Conservation (phyloP, 2,329 filamentous ascomycete genomes). For the Polytolypa hystricis region DNA sequence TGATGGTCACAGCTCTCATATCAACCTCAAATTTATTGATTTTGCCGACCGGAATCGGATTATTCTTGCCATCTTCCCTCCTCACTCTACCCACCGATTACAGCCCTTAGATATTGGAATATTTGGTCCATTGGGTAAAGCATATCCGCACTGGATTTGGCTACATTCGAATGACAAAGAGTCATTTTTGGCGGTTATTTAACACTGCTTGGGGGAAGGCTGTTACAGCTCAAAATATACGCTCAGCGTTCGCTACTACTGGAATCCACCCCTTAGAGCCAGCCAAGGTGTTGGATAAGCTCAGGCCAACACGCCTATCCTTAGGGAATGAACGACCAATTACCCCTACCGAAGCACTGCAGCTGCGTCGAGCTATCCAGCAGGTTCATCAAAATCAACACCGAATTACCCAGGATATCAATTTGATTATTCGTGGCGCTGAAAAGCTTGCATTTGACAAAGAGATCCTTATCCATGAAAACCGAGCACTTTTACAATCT, state of each 20-base stretch:
- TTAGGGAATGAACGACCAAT: not conserved
- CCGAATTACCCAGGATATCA: not conserved
- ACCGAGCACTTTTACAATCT: not conserved
- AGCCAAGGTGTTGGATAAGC: not conserved
- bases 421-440: not conserved
- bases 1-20: slow-evolving; percentile 3
- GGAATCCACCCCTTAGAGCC: slow-evolving; percentile 1
- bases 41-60: slow-evolving; percentile 4
- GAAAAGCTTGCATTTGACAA: slow-evolving; percentile 1
- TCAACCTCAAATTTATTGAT: slow-evolving; percentile 7
- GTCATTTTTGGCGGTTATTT: slow-evolving; percentile 4
- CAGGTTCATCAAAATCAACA: not conserved
- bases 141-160: not conserved
- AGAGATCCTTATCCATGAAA: slow-evolving; percentile 2
- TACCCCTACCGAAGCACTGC: not conserved
- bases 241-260: not conserved
- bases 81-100: slow-evolving; percentile 5
- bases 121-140: not conserved
- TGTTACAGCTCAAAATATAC: slow-evolving; percentile 4
- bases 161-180: slow-evolving; percentile 4
- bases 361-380: not conserved
- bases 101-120: slow-evolving; percentile 6
- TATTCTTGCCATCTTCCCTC: slow-evolving; percentile 4
- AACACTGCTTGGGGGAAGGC: not conserved
- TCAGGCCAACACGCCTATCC: not conserved